Evolutionary conservation across 305 asterid species (phyloP), one percentile per base, ranked within the genome.

Genomic region (Rubia tinctorum): DNA sequence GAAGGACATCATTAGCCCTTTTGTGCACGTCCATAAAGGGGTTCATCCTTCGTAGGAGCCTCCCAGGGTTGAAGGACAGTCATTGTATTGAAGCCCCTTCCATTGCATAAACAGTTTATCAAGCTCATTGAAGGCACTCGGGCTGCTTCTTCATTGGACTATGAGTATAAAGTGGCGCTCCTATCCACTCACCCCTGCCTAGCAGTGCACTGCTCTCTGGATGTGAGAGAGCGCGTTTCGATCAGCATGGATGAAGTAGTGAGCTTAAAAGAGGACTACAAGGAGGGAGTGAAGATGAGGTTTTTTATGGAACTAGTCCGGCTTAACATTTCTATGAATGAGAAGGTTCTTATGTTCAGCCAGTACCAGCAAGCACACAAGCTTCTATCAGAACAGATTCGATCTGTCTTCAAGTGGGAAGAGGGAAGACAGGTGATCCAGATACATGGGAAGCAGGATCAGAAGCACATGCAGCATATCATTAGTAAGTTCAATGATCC

Each of bases 11-110:
- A n/a, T n/a, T n/a, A n/a, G n/a, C n/a, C n/a, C n/a, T n/a, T n/a
- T n/a, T 39, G 93, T 91, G 58, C 96, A 91, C 56, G 79, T 86
- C 23, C 90, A 88, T 81, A 85, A 80, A 80, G n/a, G 96, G 95
- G 15, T 76, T 73, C 60, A 87, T 89, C 61, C 88, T 89, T 59
- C 81, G 75, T 59, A 72, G 81, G 72, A 86, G 79, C 67, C 88
- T 91, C 7, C 97, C 92, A 0, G 97, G 97, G 2, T 73, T 91
- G 78, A 80, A 82, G 74, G 89, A 86, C 18, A 75, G 82, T 79
- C 13, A 66, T 91, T 61, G 78, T 86, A 65, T 85, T 89, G 37
- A 85, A 81, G 51, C 94, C 93, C 37, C 79, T 83, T 0, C 8
- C 72, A 0, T 12, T 82, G 75, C 97, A 91, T 78, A 87, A 78